Evolutionary conservation across 306 rosid genomes (phyloP), one percentile per base, ranked within the genome.

Genomic region (Quercus ilex): DNA sequence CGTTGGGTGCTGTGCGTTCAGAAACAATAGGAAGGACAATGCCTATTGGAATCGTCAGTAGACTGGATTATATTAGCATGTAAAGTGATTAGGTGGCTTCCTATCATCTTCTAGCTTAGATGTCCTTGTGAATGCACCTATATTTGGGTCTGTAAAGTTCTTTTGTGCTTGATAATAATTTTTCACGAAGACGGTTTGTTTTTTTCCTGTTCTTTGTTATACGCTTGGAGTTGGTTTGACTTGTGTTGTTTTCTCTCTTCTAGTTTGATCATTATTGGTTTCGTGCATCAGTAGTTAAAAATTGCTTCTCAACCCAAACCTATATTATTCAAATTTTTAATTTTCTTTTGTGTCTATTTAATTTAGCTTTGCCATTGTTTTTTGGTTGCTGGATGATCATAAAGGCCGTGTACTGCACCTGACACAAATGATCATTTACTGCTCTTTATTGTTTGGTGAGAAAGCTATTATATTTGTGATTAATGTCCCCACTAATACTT

Each of bases 1-100:
- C 3, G 28, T 91, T 21, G 98, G 97, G 2, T 92, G 97, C 71
- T 92, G 97, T 28, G 97, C 97, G 3, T 94, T 91, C 91, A 86
- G 93, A 84, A 91, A 94, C 84, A 90, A 70, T 73, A 83, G 93
- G 75, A 76, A 51, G 43, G 96, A 88, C 51, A 78, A 85, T 67
- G 49, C 56, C 41, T 82, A 81, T 9, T 91, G 86, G 85, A 87
- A 77, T 56, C 53, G 79, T 55, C 74, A 49, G 28, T 74, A 78
- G 73, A 3, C 21, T 65, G 33, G 55, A 35, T 68, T 38, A 62
- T 71, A 31, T 74, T 77, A 79, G 80, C 59, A 52, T 83, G 86
- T 80, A 78, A 80, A 81, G 70, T 74, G 73, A 69, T 74, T 77
- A 77, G 78, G 55, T 41, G 30, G 69, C 73, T 25, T 67, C 80